Base-by-base conservation (phyloP, 1,284 basidiomycete species). In the Cerrena zonata region DNA sequence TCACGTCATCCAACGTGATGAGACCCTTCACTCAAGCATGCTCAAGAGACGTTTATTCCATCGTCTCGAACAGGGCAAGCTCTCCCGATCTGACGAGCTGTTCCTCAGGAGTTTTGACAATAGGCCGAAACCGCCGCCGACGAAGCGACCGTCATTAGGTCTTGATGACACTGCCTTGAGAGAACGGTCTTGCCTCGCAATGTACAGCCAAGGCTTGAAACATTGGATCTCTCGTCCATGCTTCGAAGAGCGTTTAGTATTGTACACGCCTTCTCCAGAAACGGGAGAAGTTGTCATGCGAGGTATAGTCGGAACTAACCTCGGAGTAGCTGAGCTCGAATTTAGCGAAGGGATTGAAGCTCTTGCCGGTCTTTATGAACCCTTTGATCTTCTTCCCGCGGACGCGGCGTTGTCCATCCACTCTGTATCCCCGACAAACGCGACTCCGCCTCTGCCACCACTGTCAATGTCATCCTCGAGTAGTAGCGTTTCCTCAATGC, bases 281-380 rank as follows among this genome's bases (percentile, higher is more conserved):
- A 24, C 56, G 19, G 49, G 42, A 2, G 54, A 44, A 37, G 42
- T 42, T 18, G 52, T 47, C 15, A 37, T 55, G n/a, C 49, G 50
- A 66, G 61, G 36, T 61, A 65, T 45, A 59, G 73, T 53, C 70
- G 80, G 59, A 63, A 74, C 51, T 52, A 62, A 71, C 4, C 67
- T 78, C 21, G 86, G 82, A n/a, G 83, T 90, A 39, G 82, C 84
- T 47, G 82, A 81, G 39, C 71, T 90, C 43, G 87, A 89, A 58
- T 84, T 79, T 57, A 85, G 86, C 11, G 77, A 80, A 51, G 65
- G 72, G 19, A 61, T 88, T 23, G 85, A 89, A 58, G 67, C 75
- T 21, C 69, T 88, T 65, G 79, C 78, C 24, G 78, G 73, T 15
- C 57, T 71, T 22, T 59, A 57, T 47, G 60, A 58, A 13, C 52